Percentiles rank a stretch among this genome's conserved stretches.
These are phyloP conservation scores for Zostera marina DNA, from an alignment of 116 monocot species.

Conservation along the genomic window DNA sequence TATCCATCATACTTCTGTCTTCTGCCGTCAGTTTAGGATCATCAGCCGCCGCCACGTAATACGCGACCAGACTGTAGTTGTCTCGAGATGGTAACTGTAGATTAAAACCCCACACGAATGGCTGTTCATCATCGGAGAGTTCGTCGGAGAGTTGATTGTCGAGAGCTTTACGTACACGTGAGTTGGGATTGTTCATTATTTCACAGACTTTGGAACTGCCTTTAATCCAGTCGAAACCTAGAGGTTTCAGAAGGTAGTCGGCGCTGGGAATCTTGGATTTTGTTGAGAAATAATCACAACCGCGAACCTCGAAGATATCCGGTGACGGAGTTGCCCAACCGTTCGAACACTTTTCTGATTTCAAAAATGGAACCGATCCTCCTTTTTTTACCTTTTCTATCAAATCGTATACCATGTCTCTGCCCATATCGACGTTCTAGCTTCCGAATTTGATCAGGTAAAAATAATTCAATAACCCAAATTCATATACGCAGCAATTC, in stretches of 20 bases:
- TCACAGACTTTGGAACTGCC: constrained; percentile 46
- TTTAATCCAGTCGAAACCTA: constrained; percentile 98
- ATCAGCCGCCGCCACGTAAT: constrained; percentile 38
- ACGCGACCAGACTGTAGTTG: constrained; percentile 68
- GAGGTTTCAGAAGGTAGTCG: constrained; percentile 68
- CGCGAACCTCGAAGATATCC: constrained; percentile 78
- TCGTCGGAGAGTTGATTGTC: constrained; percentile 29
- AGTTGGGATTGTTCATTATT: constrained; percentile 45
- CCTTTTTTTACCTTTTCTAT: constrained; percentile 40
- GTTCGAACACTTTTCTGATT: constrained; percentile 52
- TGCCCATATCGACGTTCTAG: constrained; percentile 19
- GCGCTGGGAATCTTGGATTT: constrained; percentile 63
- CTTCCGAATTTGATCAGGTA: no score
- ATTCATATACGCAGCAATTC: no score
- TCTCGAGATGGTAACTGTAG: constrained; percentile 76
- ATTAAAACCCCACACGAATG: constrained; percentile 92
- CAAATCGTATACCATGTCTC: constrained; percentile 31
- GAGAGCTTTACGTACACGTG: constrained; percentile 62
- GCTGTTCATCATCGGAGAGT: constrained; percentile 19
- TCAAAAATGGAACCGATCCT: constrained; percentile 53
- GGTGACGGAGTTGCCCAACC: constrained; percentile 73
- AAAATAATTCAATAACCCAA: no score
- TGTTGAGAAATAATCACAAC: constrained; percentile 63
- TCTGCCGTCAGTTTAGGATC: constrained; percentile 47
- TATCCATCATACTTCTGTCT: constrained; percentile 55